Conservation (phyloP, 1,139 yeast genomes). For the Magnusiomyces paraingens region DNA sequence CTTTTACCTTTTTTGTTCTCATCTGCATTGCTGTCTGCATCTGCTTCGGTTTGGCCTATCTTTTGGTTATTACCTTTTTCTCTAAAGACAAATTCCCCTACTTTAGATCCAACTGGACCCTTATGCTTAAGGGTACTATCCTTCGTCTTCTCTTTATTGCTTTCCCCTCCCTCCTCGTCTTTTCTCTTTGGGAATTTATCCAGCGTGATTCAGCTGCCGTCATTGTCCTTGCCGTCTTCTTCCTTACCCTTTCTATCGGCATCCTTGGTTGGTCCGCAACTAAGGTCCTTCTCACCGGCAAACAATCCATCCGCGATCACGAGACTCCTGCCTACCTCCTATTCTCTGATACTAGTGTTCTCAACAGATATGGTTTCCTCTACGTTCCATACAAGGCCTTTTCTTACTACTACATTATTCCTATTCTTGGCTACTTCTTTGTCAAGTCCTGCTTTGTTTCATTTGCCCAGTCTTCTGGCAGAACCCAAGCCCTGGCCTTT, state of each 20-base stretch:
- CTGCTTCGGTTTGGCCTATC: constrained; percentile 22
- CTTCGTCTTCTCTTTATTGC: constrained; percentile 56
- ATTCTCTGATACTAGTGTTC: constrained; percentile 70
- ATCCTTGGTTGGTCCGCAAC: constrained; percentile 66
- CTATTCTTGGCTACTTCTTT: constrained; percentile 57
- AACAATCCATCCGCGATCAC: constrained; percentile 60
- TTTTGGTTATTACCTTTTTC: constrained; percentile 18
- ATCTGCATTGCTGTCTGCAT: constrained; percentile 38
- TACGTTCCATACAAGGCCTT: constrained; percentile 87
- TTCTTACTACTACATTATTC: constrained; percentile 69
- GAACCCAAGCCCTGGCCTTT: constrained; percentile 70
- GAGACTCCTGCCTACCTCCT: constrained; percentile 87
- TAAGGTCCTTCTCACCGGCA: constrained; percentile 63
- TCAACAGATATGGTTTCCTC: constrained; percentile 85
- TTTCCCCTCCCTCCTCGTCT: constrained; percentile 66
- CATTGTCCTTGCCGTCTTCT: constrained; percentile 69
- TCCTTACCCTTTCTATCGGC: constrained; percentile 50
- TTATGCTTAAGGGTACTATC: constrained; percentile 78
- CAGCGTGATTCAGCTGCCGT: constrained; percentile 81
- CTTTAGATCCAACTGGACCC: constrained; percentile 70
- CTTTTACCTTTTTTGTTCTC: constrained; percentile 76
- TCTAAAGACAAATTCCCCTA: constrained; percentile 36
- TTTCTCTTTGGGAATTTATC: constrained; percentile 87
- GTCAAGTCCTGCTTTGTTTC: constrained; percentile 81
- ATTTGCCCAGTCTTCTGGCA: constrained; percentile 71